A percentile compares a stretch with the other conserved stretches of the same genome.
phyloP scores from a whole-genome alignment of 345 rosid species.

The Sonneratia alba region DNA sequence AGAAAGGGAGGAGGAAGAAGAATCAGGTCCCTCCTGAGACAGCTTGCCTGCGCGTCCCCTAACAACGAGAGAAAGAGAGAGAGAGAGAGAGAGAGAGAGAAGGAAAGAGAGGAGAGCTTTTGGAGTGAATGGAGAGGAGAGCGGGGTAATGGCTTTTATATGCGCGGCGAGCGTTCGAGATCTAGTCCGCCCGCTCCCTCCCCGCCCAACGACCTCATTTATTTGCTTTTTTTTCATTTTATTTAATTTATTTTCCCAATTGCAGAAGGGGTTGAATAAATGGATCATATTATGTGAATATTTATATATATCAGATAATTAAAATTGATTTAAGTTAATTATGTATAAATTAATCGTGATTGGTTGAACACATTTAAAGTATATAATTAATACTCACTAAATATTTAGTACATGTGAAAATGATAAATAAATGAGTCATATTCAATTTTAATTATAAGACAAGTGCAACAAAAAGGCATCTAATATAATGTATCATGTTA shows the following conservation, averaged over 20 bases:
- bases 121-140: not conserved
- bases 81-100: not conserved
- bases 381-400: too few species aligned
- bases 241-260: not conserved
- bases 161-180: not conserved
- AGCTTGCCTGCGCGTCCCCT: not conserved
- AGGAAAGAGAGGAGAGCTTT: not conserved
- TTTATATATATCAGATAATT: too few species aligned
- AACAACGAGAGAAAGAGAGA: not conserved
- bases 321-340: too few species aligned
- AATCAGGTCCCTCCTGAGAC: not conserved
- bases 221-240: not conserved
- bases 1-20: not conserved
- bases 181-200: not conserved
- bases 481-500: too few species aligned
- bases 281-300: too few species aligned
- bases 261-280: too few species aligned
- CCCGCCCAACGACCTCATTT: not conserved
- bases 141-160: conserved; percentile 1
- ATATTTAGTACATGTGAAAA: too few species aligned
- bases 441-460: too few species aligned
- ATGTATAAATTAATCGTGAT: too few species aligned
- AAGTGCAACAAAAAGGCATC: too few species aligned
- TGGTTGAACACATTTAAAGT: too few species aligned
- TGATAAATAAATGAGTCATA: too few species aligned